A percentile compares a stretch with the other conserved stretches of the same genome.
phyloP scores from a whole-genome alignment of 176 grass and related monocot species.

The Pontederia paniculata region DNA sequence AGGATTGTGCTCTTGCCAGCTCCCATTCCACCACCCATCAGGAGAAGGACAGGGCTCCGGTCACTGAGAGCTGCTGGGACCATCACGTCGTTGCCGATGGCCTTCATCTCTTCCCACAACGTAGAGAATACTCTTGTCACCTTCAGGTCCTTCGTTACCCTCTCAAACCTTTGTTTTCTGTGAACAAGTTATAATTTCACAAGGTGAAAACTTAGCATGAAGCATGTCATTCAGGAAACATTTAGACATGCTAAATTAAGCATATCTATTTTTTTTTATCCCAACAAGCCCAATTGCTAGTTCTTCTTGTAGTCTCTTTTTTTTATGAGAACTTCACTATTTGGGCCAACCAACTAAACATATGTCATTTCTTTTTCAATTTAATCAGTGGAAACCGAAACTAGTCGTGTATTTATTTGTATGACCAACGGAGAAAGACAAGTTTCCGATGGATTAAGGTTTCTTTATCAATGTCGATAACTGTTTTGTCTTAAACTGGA shows the following conservation, averaged over 20 bases:
- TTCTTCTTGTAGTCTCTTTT: too few relatives aligned
- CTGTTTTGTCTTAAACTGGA: too few relatives aligned
- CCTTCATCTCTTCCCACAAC: constrained; percentile 72
- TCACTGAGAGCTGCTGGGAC: constrained; percentile 53
- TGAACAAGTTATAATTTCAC: constrained; percentile 14
- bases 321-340: too few relatives aligned
- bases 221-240: not conserved
- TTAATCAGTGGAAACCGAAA: too few relatives aligned
- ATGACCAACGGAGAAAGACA: too few relatives aligned
- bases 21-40: constrained; percentile 98
- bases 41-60: constrained; percentile 82
- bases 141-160: constrained; percentile 63
- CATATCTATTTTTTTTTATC: too few relatives aligned
- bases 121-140: constrained; percentile 81
- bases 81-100: constrained; percentile 68
- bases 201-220: not conserved
- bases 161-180: constrained; percentile 86
- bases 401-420: too few relatives aligned
- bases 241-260: constrained; percentile 3
- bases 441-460: too few relatives aligned
- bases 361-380: too few relatives aligned
- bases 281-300: too few relatives aligned
- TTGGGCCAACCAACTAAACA: too few relatives aligned
- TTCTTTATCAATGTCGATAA: too few relatives aligned
- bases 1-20: constrained; percentile 96